Evolutionary conservation across 2,329 filamentous ascomycete species (phyloP), one percentile per base, ranked within the genome.

Genomic region (Penicillium sp.): DNA sequence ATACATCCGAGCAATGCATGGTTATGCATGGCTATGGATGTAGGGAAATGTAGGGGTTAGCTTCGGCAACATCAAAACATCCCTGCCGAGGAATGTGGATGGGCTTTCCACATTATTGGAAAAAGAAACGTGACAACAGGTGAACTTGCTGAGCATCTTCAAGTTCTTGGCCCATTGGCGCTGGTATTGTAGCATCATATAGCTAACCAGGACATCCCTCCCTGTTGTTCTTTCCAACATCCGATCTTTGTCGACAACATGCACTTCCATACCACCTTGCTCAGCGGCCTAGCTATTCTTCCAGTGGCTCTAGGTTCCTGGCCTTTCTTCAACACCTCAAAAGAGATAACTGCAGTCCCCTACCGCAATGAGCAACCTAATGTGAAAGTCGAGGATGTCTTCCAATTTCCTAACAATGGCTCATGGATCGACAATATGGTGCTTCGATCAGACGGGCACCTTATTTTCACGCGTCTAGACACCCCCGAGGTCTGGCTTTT

Each of bases 351-450:
- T 5, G 50, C 21, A 35, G 46, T 23, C 4, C 38, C 50, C 0
- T 59, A 56, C 38, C 27, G 15, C 38, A 66, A 67, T 25, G 43
- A 59, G n/a, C 17, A 60, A 50, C 62, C 63, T 2, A 43, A 59
- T 4, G 63, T 65, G 7, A 45, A 60, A 37, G 56, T 66, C 3
- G 58, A 66, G 49, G 64, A 62, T 2, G 40, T 68, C 17, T 67
- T 59, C 23, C 65, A 68, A 47, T 68, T 68, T 38, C 61, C 62
- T 5, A 56, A 66, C 40, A 68, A 67, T 45, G 66, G 63, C 50
- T 66, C 66, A 6, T 68, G 65, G 65, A 42, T 68, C 27, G 53
- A 59, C 47, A 68, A 68, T 29, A 13, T 68, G 7, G 61, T 50
- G 17, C 25, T 66, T 2, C 63, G 66, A 31, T 37, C 56, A 1